Base-by-base conservation (phyloP, 768 basidiomycete genomes). In the Mrakia gelida region DNA sequence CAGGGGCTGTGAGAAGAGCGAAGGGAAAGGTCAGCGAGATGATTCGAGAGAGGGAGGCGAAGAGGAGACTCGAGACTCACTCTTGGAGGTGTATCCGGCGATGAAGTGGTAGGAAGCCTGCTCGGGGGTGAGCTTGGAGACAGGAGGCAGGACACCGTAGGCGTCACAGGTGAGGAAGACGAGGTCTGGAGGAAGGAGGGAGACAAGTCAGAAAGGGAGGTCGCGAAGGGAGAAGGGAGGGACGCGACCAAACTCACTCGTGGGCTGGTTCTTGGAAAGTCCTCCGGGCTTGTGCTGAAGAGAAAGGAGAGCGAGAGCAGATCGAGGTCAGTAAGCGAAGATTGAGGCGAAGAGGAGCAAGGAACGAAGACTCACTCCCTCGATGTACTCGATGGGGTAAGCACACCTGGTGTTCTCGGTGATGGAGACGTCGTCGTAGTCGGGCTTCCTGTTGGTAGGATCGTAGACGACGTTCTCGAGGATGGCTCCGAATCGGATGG, bases 331-430 rank as follows among this genome's bases (percentile, higher is more conserved):
- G 62, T 45, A 26, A n/a, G 6, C 6, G 28, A 28, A 38, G 38
- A 59, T 6, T 3, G 43, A 63, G 43, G 13, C 26, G 13, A 18
- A 16, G 62, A 26, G n/a, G n/a, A 65, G 49, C 38, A 13, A 13
- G 15, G 61, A 23, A 26, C n/a, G 63, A 30, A 23, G 43, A 71
- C 68, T 71, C 68, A 71, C 68, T 41, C 75, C 75, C n/a, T 67
- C 91, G 81, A 99, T 98, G 87, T 87, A 93, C 84, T 99, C 96
- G 85, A 99, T 99, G 15, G 97, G 96, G 86, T 99, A 98, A 38
- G 96, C 95, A 85, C 97, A 99, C 71, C 97, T 94, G 34, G 97
- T 99, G 88, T 99, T 99, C 86, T 99, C 97, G 16, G 97, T 99
- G 86, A 98, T 98, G 85, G 91, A 88, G 81, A 94, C 88, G 83